Base-by-base conservation (phyloP, 2,329 filamentous ascomycete species). In the Dactylonectria macrodidyma region DNA sequence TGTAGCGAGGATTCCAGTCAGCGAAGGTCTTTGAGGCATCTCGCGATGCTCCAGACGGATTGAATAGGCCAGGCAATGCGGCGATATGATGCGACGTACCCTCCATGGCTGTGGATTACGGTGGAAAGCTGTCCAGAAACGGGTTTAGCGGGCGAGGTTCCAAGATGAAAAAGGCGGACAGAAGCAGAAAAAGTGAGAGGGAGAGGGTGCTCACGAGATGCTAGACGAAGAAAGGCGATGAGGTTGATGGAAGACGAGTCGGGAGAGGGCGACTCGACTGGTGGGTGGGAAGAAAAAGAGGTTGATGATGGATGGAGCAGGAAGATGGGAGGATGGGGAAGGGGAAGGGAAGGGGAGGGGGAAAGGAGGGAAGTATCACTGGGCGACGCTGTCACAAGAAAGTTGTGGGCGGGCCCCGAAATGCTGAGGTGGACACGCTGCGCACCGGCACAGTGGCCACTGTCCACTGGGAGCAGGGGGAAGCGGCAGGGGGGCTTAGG, bases 101-200 rank as follows among this genome's bases (percentile, higher is more conserved):
- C 84, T 87, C 87, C 87, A 89, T 89, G 81, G 81, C 85, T 84
- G 82, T 81, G 81, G 84, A 83, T 87, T 79, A 76, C 71, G 74
- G 71, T 75, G 76, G 77, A 76, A 78, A 76, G 74, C 77, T 80
- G 74, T 76, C 75, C 75, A 76, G 74, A 76, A 75, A 76, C 72
- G 74, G 74, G 73, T 75, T 76, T 76, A 76, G 75, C 71, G 74
- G 74, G 74, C 71, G 69, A 71, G 69, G 66, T 69, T 65, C 65
- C 54, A 54, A 55, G 66, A 67, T 67, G 69, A 54, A 65, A 67
- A 71, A 66, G 62, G 72, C 66, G 60, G 56, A 62, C 60, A 73
- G 69, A 68, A 65, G 22, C 55, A 47, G 56, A 62, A 36, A 59
- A 36, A 33, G 36, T 30, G 48, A 55, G 52, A 60, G 44, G 61